These are phyloP conservation scores for Camelina hispida DNA, from an alignment of 345 rosid genomes.

Conservation along the genomic window DNA sequence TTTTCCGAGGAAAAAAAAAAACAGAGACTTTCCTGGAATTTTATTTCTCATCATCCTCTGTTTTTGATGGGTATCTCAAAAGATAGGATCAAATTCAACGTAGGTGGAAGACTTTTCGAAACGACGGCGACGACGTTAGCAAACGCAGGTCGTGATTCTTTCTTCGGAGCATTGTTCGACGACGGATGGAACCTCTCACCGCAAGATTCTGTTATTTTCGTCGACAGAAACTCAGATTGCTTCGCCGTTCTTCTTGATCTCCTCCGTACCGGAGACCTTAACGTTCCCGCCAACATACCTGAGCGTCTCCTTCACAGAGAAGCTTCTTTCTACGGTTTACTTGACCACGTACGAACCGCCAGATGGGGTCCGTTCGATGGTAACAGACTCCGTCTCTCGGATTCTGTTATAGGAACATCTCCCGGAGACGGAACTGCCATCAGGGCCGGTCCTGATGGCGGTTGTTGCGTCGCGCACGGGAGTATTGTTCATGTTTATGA, in stretches of 20 bases:
- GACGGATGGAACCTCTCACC: constrained; percentile 70
- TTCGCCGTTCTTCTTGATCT: constrained; percentile 91
- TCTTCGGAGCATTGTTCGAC: constrained; percentile 82
- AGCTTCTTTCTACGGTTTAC: constrained; percentile 82
- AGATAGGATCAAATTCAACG: constrained; percentile 82
- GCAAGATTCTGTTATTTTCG: constrained; percentile 52
- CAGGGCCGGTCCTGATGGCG: constrained; percentile 92
- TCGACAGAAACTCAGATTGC: constrained; percentile 91
- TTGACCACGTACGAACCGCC: constrained; percentile 77
- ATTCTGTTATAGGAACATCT: constrained; percentile 76
- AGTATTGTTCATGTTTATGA: constrained; percentile 86
- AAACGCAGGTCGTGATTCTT: constrained; percentile 88
- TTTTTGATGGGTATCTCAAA: constrained; percentile 66
- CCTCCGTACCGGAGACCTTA: constrained; percentile 95
- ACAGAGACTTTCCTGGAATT: background rate
- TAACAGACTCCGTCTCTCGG: constrained; percentile 60
- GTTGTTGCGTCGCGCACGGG: constrained; percentile 95
- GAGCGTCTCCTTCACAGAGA: constrained; percentile 78
- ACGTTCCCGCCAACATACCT: constrained; percentile 66
- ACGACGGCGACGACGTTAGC: constrained; percentile 94
- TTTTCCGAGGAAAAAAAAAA: constrained; percentile 1
- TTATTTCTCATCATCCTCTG: constrained; percentile 4
- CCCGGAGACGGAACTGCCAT: constrained; percentile 97
- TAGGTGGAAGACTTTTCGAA: constrained; percentile 88
- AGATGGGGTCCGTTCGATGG: constrained; percentile 91